phyloP scores from a whole-genome alignment of 2,329 filamentous ascomycete genomes.

The Penicillium palitans region DNA sequence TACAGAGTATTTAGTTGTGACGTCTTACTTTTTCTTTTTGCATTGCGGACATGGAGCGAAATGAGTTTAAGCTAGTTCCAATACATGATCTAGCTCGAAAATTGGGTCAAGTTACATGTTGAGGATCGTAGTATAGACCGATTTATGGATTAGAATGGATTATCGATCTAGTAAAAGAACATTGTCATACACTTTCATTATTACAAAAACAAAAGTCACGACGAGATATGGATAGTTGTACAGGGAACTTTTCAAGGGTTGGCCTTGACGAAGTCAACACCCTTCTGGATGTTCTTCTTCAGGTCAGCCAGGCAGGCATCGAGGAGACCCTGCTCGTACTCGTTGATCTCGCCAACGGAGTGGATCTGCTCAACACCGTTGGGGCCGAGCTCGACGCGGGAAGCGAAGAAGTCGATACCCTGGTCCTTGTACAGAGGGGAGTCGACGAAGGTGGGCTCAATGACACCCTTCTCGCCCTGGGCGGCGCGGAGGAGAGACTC shows the following conservation, averaged over 20 bases:
- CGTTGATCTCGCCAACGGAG: constrained; percentile 79
- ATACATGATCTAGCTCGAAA: background rate
- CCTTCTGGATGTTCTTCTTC: constrained; percentile 84
- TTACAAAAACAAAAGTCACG: constrained; percentile 9
- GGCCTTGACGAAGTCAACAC: constrained; percentile 62
- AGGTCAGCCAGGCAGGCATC: constrained; percentile 73
- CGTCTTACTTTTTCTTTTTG: background rate
- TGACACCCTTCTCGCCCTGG: constrained; percentile 89
- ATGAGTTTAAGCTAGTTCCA: background rate
- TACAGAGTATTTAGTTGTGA: background rate
- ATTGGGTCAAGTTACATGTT: background rate
- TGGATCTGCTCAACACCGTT: constrained; percentile 94
- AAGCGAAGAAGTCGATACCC: constrained; percentile 95
- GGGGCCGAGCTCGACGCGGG: constrained; percentile 91
- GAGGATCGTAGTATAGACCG: background rate
- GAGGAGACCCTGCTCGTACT: constrained; percentile 84
- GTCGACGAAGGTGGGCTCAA: constrained; percentile 97
- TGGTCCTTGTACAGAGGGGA: constrained; percentile 98
- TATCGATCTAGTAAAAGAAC: constrained; percentile 7
- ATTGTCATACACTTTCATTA: constrained; percentile 14
- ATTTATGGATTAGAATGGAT: constrained; percentile 1
- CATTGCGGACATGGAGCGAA: constrained; percentile 1
- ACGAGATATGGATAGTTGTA: constrained; percentile 16
- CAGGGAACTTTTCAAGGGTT: constrained; percentile 48
- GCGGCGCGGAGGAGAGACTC: constrained; percentile 91